Conservation (phyloP, 2,329 filamentous ascomycete species). For the Talaromyces rugulosus region DNA sequence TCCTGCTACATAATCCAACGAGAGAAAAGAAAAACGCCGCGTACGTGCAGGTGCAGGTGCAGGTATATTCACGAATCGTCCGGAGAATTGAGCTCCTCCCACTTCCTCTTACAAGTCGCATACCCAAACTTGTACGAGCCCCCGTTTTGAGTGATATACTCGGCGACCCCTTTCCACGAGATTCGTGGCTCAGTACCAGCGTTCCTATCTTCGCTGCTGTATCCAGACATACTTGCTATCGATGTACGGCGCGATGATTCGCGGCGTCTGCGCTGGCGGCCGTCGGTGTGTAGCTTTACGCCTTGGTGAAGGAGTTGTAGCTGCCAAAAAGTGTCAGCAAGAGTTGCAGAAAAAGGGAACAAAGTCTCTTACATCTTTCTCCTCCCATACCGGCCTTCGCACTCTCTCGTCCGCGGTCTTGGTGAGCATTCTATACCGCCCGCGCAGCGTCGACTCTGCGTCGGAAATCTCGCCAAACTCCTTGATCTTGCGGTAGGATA, state of each 20-base stretch:
- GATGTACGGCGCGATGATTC: neutral
- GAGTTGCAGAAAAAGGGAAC: neutral
- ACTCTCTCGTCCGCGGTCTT: slow-evolving; percentile 43
- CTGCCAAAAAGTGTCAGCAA: slow-evolving; percentile 19
- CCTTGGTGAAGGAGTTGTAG: slow-evolving; percentile 38
- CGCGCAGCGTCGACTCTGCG: slow-evolving; percentile 47
- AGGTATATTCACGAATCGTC: neutral
- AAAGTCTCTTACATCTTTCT: slow-evolving; percentile 37
- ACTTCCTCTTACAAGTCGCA: slow-evolving; percentile 61
- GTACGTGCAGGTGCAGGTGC: neutral
- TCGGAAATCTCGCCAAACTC: slow-evolving; percentile 32
- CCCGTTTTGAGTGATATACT: slow-evolving; percentile 49
- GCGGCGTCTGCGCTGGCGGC: neutral
- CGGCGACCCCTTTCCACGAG: slow-evolving; percentile 57
- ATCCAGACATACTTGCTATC: neutral
- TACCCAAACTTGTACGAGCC: slow-evolving; percentile 59
- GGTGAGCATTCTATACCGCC: slow-evolving; percentile 43
- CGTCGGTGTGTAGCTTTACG: slow-evolving; percentile 20
- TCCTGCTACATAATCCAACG: too few species aligned
- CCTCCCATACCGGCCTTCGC: slow-evolving; percentile 42
- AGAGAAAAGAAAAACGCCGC: too few species aligned
- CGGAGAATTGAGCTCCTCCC: neutral
- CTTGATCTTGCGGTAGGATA: slow-evolving; percentile 48
- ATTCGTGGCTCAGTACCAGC: slow-evolving; percentile 21
- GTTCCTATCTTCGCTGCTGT: slow-evolving; percentile 2